Evolutionary conservation across 2,329 filamentous ascomycete species (phyloP).

Genomic region (Chrysoporthe deuterocubensis): DNA sequence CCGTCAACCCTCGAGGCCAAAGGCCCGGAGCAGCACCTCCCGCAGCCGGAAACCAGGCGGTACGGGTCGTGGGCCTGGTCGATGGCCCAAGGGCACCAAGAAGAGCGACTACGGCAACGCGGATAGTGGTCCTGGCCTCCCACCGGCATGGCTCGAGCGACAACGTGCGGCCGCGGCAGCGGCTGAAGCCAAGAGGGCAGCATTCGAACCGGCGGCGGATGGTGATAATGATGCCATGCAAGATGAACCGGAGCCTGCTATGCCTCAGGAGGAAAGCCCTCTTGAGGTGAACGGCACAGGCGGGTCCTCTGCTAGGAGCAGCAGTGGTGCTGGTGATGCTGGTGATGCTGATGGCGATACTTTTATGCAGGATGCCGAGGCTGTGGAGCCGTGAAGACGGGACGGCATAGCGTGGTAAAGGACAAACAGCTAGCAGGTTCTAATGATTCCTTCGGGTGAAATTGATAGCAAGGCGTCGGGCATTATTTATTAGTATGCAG

Average conservation of each 20-base stretch:
- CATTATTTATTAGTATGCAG: constrained; percentile 12
- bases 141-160: constrained; percentile 57
- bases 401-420: not conserved
- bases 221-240: constrained; percentile 44
- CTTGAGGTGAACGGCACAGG: constrained; percentile 29
- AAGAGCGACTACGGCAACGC: constrained; percentile 71
- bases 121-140: constrained; percentile 66
- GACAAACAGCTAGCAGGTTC: not conserved
- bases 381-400: constrained; percentile 15
- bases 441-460: constrained; percentile 8
- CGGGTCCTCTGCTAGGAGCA: constrained; percentile 33
- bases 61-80: constrained; percentile 66
- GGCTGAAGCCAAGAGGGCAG: constrained; percentile 29
- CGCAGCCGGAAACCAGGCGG: constrained; percentile 62
- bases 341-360: constrained; percentile 33
- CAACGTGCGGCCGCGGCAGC: constrained; percentile 31
- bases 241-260: constrained; percentile 35
- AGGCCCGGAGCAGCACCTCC: constrained; percentile 47
- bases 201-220: constrained; percentile 36
- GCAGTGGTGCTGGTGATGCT: constrained; percentile 24
- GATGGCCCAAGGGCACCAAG: constrained; percentile 71
- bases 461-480: constrained; percentile 30
- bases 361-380: constrained; percentile 32
- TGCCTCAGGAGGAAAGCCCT: constrained; percentile 29
- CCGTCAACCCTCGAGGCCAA: constrained; percentile 31